Evolutionary conservation across 192 early-diverging fungal species (phyloP).

Genomic region (Backusella parvicylindrica): DNA sequence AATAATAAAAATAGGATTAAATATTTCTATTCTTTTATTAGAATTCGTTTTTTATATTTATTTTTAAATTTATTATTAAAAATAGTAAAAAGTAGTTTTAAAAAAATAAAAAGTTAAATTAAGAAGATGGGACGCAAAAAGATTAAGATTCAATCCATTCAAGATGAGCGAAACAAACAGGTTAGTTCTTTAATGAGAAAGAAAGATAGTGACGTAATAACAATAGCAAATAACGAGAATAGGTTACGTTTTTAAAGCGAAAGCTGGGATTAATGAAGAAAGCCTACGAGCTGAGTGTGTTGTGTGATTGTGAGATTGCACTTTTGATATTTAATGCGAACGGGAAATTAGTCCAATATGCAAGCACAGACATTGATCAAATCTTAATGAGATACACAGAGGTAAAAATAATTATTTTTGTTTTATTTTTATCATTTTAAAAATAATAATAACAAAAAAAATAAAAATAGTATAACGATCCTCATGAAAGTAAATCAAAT

Average conservation of each 20-base stretch:
- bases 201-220: background rate
- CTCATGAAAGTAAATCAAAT: constrained; percentile 38
- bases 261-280: constrained; percentile 96
- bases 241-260: constrained; percentile 93
- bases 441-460: background rate
- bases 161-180: constrained; percentile 91
- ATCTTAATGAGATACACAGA: constrained; percentile 93
- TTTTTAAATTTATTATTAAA: constrained; percentile 3
- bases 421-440: background rate
- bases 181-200: constrained; percentile 40
- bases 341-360: constrained; percentile 92
- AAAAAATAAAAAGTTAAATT: background rate
- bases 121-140: constrained; percentile 87
- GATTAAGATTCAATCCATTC: constrained; percentile 91
- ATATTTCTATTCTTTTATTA: constrained; percentile 16
- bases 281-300: constrained; percentile 89
- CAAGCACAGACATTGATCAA: constrained; percentile 91
- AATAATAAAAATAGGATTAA: background rate
- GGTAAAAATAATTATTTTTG: constrained; percentile 23
- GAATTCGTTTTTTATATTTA: constrained; percentile 33
- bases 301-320: constrained; percentile 95
- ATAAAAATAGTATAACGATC: constrained; percentile 32
- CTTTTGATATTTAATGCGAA: constrained; percentile 93
- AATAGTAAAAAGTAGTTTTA: constrained; percentile 1
- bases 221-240: background rate